A percentile compares a stretch with the other conserved stretches of the same genome.
Evolutionary conservation across 805 yeast genomes (phyloP).

Genomic region (Teunomyces barrocoloradensis): DNA sequence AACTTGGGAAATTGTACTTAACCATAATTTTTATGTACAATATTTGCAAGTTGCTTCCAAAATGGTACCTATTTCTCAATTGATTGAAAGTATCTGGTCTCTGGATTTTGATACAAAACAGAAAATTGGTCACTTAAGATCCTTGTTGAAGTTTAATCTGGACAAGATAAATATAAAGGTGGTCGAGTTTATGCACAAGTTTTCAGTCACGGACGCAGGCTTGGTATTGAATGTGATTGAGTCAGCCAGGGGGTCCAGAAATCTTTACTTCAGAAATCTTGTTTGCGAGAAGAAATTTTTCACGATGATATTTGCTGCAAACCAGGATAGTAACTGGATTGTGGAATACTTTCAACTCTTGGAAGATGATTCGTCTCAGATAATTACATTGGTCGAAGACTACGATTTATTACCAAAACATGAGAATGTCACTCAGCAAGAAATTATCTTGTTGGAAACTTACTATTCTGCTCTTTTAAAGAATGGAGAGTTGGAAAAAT

Average conservation of each 20-base stretch:
- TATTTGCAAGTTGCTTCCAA: constrained; percentile 15
- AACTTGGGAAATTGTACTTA: constrained; percentile 34
- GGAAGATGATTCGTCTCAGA: constrained; percentile 1
- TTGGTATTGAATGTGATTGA: constrained; percentile 10
- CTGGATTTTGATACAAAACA: constrained; percentile 13
- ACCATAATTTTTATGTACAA: constrained; percentile 23
- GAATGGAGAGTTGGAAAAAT: constrained; percentile 11
- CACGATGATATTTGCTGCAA: constrained; percentile 8
- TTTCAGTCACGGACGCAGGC: constrained; percentile 1
- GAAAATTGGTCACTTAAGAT: constrained; percentile 9
- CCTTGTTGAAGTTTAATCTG: constrained; percentile 18
- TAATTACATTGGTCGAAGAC: constrained; percentile 9
- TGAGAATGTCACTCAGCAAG: neutral
- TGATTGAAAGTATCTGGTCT: constrained; percentile 22
- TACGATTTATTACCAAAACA: constrained; percentile 4
- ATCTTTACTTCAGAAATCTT: constrained; percentile 18
- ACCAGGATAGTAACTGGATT: constrained; percentile 18
- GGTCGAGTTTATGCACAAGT: constrained; percentile 14
- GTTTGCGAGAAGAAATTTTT: constrained; percentile 10
- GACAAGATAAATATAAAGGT: constrained; percentile 27
- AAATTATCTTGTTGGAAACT: constrained; percentile 1
- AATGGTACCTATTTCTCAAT: constrained; percentile 15
- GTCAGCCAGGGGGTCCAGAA: constrained; percentile 12
- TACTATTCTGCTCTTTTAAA: constrained; percentile 15
- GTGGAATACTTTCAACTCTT: constrained; percentile 13